Percentiles rank a stretch among this genome's conserved stretches.
These are phyloP conservation scores for Xylaria nigripes DNA, from an alignment of 495 filamentous ascomycete species.

Conservation along the genomic window DNA sequence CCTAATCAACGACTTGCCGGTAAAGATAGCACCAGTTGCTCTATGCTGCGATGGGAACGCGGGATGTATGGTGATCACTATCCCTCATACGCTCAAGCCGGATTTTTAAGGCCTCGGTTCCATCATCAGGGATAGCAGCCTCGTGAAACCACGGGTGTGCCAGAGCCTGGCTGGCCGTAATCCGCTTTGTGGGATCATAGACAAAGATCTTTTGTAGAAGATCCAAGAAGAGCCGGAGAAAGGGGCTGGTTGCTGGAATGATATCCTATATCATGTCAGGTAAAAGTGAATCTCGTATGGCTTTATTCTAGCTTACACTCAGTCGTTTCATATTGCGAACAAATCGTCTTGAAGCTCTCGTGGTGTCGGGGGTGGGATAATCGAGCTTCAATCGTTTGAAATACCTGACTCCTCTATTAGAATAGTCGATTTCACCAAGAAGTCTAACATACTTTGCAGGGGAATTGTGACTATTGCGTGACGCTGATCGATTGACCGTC, in stretches of 20 bases:
- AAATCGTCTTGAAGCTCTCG: conserved; percentile 80
- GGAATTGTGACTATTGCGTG: conserved; percentile 59
- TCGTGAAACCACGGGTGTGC: conserved; percentile 95
- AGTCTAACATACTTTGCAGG: conserved; percentile 63
- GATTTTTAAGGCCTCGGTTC: conserved; percentile 83
- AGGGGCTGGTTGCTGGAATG: conserved; percentile 68
- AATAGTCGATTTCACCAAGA: background rate
- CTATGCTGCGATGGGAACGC: conserved; percentile 16
- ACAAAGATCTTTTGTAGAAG: conserved; percentile 86
- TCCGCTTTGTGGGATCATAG: conserved; percentile 83
- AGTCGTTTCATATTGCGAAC: conserved; percentile 92
- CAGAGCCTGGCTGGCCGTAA: conserved; percentile 85
- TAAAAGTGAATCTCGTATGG: background rate
- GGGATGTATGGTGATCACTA: conserved; percentile 19
- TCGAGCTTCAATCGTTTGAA: conserved; percentile 78
- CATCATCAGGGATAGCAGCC: conserved; percentile 69
- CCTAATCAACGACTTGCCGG: conserved; percentile 11
- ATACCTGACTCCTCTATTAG: conserved; percentile 50
- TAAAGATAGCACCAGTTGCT: conserved; percentile 1
- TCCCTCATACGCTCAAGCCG: conserved; percentile 43
- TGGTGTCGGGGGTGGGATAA: conserved; percentile 82
- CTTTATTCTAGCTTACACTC: conserved; percentile 48
- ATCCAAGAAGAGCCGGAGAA: conserved; percentile 81
- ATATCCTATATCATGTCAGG: conserved; percentile 60
- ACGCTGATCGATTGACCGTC: conserved; percentile 57